Evolutionary conservation across 164 flowering plant genomes (phyloP).

Genomic region (Vitis labrusca): DNA sequence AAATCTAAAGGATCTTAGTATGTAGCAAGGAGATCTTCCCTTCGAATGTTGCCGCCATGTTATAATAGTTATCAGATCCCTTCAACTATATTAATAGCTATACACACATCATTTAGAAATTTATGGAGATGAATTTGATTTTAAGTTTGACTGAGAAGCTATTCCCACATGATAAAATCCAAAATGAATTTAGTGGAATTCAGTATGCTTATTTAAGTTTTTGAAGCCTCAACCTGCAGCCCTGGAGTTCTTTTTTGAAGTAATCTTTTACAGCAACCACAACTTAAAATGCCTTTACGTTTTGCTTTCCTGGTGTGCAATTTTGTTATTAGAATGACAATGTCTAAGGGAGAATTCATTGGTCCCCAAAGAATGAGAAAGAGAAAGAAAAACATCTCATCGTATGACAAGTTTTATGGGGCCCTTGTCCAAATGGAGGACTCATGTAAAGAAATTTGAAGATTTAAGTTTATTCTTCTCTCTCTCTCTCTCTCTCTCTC

Average conservation of each 20-base stretch:
- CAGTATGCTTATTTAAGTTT: not conserved
- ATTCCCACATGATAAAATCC: not conserved
- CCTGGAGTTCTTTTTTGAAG: too few species aligned
- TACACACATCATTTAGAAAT: not conserved
- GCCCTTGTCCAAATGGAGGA: not conserved
- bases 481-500: not conserved
- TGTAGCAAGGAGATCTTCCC: not conserved
- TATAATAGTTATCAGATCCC: not conserved
- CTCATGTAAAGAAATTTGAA: not conserved
- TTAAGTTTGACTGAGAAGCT: not conserved
- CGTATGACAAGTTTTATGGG: not conserved
- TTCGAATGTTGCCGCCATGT: not conserved
- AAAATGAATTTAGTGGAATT: not conserved
- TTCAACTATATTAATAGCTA: not conserved
- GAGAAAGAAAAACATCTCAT: not conserved
- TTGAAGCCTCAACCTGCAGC: not conserved
- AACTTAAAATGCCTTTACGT: not conserved
- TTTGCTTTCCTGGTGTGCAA: not conserved
- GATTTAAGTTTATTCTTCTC: not conserved
- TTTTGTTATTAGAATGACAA: not conserved
- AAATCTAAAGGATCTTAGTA: too few species aligned
- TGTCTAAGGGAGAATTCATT: not conserved
- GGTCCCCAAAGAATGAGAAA: not conserved
- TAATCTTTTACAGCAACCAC: too few species aligned
- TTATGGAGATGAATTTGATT: not conserved